Percentiles rank a stretch among this genome's conserved stretches.
Evolutionary conservation across 2,329 filamentous ascomycete species (phyloP).

Genomic region (Fusarium heterosporum): DNA sequence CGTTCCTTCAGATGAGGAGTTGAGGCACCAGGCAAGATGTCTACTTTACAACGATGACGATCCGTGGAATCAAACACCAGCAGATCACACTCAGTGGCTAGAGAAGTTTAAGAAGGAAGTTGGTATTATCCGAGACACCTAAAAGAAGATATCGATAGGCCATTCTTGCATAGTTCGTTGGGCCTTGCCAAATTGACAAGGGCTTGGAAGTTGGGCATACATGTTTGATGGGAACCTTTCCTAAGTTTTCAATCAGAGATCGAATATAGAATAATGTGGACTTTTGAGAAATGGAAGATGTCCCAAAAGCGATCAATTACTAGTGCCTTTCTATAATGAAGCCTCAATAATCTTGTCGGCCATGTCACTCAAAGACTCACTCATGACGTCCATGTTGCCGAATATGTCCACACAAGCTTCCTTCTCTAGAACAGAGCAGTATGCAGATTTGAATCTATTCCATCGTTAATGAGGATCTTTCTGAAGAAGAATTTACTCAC

Average conservation of each 20-base stretch:
- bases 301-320: no score
- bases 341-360: constrained; percentile 34
- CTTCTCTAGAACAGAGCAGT: constrained; percentile 35
- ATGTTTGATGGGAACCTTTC: no score
- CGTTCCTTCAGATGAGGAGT: constrained; percentile 53
- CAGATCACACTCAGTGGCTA: constrained; percentile 69
- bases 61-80: constrained; percentile 68
- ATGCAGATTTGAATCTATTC: constrained; percentile 34
- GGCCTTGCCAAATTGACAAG: no score
- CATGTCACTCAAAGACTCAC: constrained; percentile 32
- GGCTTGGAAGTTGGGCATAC: no score
- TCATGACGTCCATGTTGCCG: constrained; percentile 41
- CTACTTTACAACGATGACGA: constrained; percentile 60
- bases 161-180: no score
- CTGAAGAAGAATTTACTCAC: neutral
- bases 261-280: neutral
- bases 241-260: neutral
- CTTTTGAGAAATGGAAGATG: no score
- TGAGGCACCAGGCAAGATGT: constrained; percentile 51
- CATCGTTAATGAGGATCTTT: neutral
- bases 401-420: constrained; percentile 35
- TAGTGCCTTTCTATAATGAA: neutral
- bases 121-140: constrained; percentile 52
- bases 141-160: neutral
- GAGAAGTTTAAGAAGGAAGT: constrained; percentile 66